Base-by-base conservation (phyloP, 768 basidiomycete species). In the Dendrothele bispora region DNA sequence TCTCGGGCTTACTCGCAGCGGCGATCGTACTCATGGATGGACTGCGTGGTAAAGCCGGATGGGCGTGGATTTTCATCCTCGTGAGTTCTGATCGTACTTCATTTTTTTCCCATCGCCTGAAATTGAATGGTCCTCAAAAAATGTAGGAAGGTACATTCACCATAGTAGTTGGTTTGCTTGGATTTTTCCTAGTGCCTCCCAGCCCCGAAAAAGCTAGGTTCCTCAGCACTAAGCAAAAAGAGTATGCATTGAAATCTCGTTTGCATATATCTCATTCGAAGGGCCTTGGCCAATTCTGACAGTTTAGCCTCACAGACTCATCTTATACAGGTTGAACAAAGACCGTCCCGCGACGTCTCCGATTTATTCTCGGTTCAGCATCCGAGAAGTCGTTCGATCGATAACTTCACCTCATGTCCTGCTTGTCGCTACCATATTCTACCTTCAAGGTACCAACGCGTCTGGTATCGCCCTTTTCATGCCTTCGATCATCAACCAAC, bases 401-500 rank as follows among this genome's bases (percentile, higher is more conserved):
- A 15, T 34, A 10, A 25, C 18, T 12, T 42, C 40, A 4, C 48
- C 41, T 10, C 48, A 49, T 28, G 48, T 49, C 17, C 12, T 49
- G 18, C 15, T 49, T 20, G 28, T 49, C 8, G 42, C 43, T 39
- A 36, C 39, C 24, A 32, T 49, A 11, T 43, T 49, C 27, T 49
- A 42, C 48, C 21, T 43, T 26, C 1, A 10, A 15, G 48, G 48
- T 17, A 36, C 48, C 17, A 22, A 4, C 18, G n/a, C 43, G 3
- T 49, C 29, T 34, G 48, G 48, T 26, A 24, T 43, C 2, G 48
- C 37, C 25, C 67, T 80, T 27, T 82, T 83, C 60, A 64, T 71
- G n/a, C 81, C 80, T 1, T 76, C 75, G 3, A 78, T 83, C 61
- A 75, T 82, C 15, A 55, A 69, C 1, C 63, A 62, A n/a, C 66